phyloP scores from a whole-genome alignment of 1,284 basidiomycete species.

The Cerioporus squamosus region DNA sequence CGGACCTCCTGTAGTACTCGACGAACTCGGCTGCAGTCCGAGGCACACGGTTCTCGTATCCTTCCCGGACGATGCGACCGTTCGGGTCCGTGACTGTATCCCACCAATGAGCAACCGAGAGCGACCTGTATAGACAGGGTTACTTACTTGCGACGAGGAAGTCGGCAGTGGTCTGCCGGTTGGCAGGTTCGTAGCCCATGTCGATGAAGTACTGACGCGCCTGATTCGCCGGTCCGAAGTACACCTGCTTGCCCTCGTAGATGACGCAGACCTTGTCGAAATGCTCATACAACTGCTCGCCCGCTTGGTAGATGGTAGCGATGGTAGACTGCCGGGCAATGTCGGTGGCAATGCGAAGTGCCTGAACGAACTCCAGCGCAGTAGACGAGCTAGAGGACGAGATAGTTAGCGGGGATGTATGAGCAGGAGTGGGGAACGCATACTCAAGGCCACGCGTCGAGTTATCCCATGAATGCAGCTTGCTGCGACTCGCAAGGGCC shows the following conservation, averaged over 20 bases:
- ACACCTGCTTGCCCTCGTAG: conserved; percentile 66
- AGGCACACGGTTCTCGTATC: conserved; percentile 49
- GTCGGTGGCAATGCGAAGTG: conserved; percentile 60
- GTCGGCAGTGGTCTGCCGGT: conserved; percentile 63
- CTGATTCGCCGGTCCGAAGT: conserved; percentile 56
- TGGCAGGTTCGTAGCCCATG: conserved; percentile 61
- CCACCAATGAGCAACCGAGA: not conserved
- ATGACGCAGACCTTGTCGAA: conserved; percentile 72
- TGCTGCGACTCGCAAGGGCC: conserved; percentile 60
- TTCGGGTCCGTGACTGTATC: conserved; percentile 51
- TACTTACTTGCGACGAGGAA: conserved; percentile 52
- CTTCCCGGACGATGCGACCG: conserved; percentile 49
- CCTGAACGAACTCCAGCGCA: conserved; percentile 62
- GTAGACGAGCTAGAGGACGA: conserved; percentile 59
- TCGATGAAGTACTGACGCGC: conserved; percentile 65
- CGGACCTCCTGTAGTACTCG: conserved; percentile 48
- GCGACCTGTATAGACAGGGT: not conserved
- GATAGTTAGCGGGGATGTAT: conserved; percentile 41
- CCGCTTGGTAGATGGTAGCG: conserved; percentile 67
- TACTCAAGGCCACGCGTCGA: conserved; percentile 53
- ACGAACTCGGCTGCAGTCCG: conserved; percentile 55
- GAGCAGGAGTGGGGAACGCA: conserved; percentile 10
- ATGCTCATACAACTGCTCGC: conserved; percentile 48
- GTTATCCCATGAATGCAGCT: conserved; percentile 78
- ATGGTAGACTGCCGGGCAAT: conserved; percentile 53